These are phyloP conservation scores for Coniochaeta sp. DNA, from an alignment of 2,329 filamentous ascomycete genomes.

Conservation along the genomic window DNA sequence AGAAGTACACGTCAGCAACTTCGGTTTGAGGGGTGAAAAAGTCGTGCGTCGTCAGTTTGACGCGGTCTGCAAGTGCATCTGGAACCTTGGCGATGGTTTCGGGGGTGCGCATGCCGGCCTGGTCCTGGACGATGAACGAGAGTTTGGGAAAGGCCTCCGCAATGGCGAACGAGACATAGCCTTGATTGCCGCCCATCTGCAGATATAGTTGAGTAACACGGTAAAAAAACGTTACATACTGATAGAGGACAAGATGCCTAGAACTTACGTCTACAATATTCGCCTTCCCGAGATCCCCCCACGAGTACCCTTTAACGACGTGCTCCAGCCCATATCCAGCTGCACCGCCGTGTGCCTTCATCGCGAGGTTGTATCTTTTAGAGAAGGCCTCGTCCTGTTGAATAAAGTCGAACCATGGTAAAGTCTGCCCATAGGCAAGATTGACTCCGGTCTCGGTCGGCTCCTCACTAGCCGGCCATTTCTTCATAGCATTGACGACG, in stretches of 20 bases:
- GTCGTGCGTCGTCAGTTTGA: slow-evolving; percentile 17
- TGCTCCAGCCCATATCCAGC: slow-evolving; percentile 12
- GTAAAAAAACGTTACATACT: background rate
- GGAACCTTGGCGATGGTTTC: slow-evolving; percentile 12
- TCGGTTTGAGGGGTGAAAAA: slow-evolving; percentile 20
- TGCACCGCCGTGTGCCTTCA: slow-evolving; percentile 16
- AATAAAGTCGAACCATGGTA: slow-evolving; percentile 14
- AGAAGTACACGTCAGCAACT: slow-evolving; percentile 18
- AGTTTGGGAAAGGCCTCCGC: slow-evolving; percentile 14
- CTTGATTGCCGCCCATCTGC: slow-evolving; percentile 11
- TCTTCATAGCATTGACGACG: slow-evolving; percentile 23
- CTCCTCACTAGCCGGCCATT: slow-evolving; percentile 24
- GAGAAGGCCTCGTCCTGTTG: slow-evolving; percentile 13
- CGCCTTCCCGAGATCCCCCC: slow-evolving; percentile 14
- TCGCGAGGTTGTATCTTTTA: slow-evolving; percentile 20
- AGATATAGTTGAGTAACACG: background rate
- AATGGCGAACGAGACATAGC: slow-evolving; percentile 11
- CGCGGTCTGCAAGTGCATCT: slow-evolving; percentile 8
- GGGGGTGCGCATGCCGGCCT: slow-evolving; percentile 11
- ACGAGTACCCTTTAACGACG: slow-evolving; percentile 11
- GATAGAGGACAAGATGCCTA: background rate
- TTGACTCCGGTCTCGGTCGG: background rate
- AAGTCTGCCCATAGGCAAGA: background rate
- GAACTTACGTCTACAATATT: slow-evolving; percentile 18
- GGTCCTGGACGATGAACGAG: slow-evolving; percentile 17